Evolutionary conservation across 176 grass and related monocot genomes (phyloP).

Genomic region (Alloteropsis semialata): DNA sequence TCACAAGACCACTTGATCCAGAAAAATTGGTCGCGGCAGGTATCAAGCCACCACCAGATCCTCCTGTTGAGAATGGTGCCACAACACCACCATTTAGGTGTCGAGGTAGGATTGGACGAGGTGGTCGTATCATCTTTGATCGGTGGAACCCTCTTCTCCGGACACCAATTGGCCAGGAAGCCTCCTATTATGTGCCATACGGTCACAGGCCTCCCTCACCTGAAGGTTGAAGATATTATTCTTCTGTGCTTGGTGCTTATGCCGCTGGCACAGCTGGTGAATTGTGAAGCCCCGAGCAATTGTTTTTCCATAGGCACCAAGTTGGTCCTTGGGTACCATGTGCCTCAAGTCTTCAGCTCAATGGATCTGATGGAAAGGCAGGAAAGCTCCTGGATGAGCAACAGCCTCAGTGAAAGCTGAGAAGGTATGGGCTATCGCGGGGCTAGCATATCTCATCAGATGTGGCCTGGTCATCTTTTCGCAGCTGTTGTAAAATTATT

Average conservation of each 20-base stretch:
- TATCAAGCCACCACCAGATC: slow-evolving; percentile 59
- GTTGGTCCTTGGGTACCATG: slow-evolving; percentile 26
- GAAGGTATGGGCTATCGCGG: neutral
- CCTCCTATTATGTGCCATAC: slow-evolving; percentile 31
- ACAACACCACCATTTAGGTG: slow-evolving; percentile 45
- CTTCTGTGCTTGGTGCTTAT: slow-evolving; percentile 28
- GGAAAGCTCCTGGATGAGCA: slow-evolving; percentile 22
- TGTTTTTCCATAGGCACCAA: slow-evolving; percentile 26
- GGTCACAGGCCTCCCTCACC: slow-evolving; percentile 40
- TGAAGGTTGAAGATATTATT: slow-evolving; percentile 42
- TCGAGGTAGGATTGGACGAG: slow-evolving; percentile 83
- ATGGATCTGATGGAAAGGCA: slow-evolving; percentile 25
- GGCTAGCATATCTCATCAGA: slow-evolving; percentile 24
- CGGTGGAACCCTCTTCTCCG: slow-evolving; percentile 66
- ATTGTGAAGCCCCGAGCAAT: slow-evolving; percentile 26
- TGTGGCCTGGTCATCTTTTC: slow-evolving; percentile 29
- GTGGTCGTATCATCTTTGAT: slow-evolving; percentile 96
- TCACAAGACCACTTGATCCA: slow-evolving; percentile 68
- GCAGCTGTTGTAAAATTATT: slow-evolving; percentile 48
- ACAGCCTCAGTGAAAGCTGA: slow-evolving; percentile 5
- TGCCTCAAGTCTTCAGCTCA: slow-evolving; percentile 9
- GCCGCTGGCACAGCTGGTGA: slow-evolving; percentile 24
- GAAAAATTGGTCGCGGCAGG: slow-evolving; percentile 65
- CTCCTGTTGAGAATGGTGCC: slow-evolving; percentile 56
- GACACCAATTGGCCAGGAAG: slow-evolving; percentile 56